Conservation (phyloP, 257 asterid genomes). For the Forsythia suspensa region DNA sequence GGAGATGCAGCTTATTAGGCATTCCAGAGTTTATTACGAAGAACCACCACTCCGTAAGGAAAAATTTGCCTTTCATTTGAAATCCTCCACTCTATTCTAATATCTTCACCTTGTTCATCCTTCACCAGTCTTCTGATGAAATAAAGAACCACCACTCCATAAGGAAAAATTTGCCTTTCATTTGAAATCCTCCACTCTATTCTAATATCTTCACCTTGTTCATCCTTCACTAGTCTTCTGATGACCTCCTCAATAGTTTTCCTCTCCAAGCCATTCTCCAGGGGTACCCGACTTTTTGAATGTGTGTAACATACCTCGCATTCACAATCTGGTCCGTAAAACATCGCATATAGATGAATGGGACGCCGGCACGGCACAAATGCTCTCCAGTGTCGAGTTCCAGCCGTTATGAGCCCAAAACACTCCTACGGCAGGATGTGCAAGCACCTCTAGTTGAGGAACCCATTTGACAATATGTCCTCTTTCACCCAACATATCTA, state of each 20-base stretch:
- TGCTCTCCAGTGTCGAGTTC: constrained; percentile 41
- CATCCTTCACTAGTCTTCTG: constrained; percentile 18
- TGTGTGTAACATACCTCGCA: constrained; percentile 26
- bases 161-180: constrained; percentile 23
- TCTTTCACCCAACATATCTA: constrained; percentile 18
- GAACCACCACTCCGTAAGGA: constrained; percentile 24
- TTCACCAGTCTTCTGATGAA: constrained; percentile 22
- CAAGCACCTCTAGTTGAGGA: constrained; percentile 42
- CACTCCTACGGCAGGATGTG: constrained; percentile 35
- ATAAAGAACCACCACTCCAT: constrained; percentile 24
- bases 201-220: constrained; percentile 33
- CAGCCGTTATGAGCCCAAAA: neutral
- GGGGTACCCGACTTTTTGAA: constrained; percentile 31
- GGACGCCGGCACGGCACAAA: constrained; percentile 32
- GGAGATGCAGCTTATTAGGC: constrained; percentile 18
- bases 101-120: constrained; percentile 25
- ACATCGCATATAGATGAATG: constrained; percentile 35
- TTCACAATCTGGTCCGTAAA: constrained; percentile 41
- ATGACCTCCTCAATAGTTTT: constrained; percentile 20
- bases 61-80: constrained; percentile 26
- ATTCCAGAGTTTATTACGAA: constrained; percentile 21
- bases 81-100: constrained; percentile 23
- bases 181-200: constrained; percentile 20
- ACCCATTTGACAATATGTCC: constrained; percentile 46
- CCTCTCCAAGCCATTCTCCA: constrained; percentile 32